Conservation (phyloP, 2,329 filamentous ascomycete genomes). For the Drechslerella stenobrocha region DNA sequence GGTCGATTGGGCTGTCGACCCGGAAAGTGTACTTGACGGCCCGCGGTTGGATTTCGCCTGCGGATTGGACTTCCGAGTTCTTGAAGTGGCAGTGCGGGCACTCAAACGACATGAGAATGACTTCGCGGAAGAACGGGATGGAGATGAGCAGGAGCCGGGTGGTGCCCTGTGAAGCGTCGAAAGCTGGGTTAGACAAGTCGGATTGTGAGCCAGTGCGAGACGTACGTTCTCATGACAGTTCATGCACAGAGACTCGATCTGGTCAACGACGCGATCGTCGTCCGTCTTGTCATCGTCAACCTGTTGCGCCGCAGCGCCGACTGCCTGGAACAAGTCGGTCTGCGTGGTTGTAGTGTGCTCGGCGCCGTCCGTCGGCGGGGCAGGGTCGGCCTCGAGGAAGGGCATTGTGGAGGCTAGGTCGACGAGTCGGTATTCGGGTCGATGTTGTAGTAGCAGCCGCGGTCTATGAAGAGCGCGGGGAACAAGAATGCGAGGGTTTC, state of each 20-base stretch:
- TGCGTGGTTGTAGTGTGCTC: conserved; percentile 25
- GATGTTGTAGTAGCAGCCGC: conserved; percentile 1
- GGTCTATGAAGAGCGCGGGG: too few species aligned
- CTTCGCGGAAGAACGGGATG: conserved; percentile 96
- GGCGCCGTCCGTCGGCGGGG: conserved; percentile 2
- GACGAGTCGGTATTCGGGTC: too few species aligned
- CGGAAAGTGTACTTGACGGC: conserved; percentile 82
- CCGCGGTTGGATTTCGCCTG: conserved; percentile 86
- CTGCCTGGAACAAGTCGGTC: conserved; percentile 51
- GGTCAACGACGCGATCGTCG: conserved; percentile 56
- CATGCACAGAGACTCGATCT: conserved; percentile 76
- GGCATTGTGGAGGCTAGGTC: too few species aligned
- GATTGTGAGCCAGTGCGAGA: too few species aligned
- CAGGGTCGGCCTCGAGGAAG: conserved; percentile 32
- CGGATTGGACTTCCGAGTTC: conserved; percentile 92
- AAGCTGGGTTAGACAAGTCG: neutral
- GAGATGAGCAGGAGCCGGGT: conserved; percentile 85
- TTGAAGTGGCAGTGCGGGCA: conserved; percentile 86
- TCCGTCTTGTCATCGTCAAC: conserved; percentile 30
- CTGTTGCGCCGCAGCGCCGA: conserved; percentile 50
- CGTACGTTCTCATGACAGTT: conserved; percentile 77
- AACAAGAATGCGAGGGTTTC: neutral
- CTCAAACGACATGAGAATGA: conserved; percentile 94
- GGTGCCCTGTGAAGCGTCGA: conserved; percentile 64
- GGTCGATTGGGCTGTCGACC: conserved; percentile 71